phyloP scores from a whole-genome alignment of 352 stramenopile species.

The Phytophthora meadii region DNA sequence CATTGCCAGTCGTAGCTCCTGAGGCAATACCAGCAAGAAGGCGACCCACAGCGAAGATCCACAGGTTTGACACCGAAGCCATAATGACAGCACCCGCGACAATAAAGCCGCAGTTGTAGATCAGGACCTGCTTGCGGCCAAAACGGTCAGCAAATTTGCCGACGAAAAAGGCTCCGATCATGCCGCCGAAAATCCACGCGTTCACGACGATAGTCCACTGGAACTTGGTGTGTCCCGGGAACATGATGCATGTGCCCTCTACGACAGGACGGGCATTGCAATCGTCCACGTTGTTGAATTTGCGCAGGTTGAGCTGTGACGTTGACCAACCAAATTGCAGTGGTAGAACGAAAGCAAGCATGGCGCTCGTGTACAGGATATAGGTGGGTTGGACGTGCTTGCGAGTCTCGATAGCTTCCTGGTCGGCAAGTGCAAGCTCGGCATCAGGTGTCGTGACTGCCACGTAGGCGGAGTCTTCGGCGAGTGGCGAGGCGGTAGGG shows the following conservation, averaged over 20 bases:
- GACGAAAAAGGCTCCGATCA: slow-evolving; percentile 46
- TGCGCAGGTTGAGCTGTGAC: slow-evolving; percentile 50
- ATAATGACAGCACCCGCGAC: slow-evolving; percentile 43
- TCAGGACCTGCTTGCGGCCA: slow-evolving; percentile 52
- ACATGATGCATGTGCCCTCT: slow-evolving; percentile 52
- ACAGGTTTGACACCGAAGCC: slow-evolving; percentile 36
- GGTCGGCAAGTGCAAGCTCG: slow-evolving; percentile 4
- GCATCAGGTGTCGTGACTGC: slow-evolving; percentile 15
- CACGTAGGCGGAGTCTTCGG: slow-evolving; percentile 17
- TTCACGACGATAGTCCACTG: slow-evolving; percentile 60
- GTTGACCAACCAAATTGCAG: slow-evolving; percentile 57
- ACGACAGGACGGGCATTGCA: slow-evolving; percentile 39
- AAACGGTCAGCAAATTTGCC: slow-evolving; percentile 45
- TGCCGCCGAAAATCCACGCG: slow-evolving; percentile 59
- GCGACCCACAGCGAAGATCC: slow-evolving; percentile 51
- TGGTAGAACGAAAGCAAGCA: slow-evolving; percentile 42
- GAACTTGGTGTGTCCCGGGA: slow-evolving; percentile 49
- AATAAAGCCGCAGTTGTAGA: slow-evolving; percentile 53
- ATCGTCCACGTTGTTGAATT: slow-evolving; percentile 47
- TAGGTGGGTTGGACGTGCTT: slow-evolving; percentile 33
- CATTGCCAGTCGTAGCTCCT: slow-evolving; percentile 48
- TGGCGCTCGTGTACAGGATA: slow-evolving; percentile 47
- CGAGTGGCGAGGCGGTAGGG: slow-evolving; percentile 4
- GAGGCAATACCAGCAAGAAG: slow-evolving; percentile 62
- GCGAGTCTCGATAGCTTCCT: slow-evolving; percentile 1